Percentiles rank a stretch among this genome's conserved stretches.
Conservation (phyloP, 2,329 filamentous ascomycete species). For the Hyphodiscus sp. region DNA sequence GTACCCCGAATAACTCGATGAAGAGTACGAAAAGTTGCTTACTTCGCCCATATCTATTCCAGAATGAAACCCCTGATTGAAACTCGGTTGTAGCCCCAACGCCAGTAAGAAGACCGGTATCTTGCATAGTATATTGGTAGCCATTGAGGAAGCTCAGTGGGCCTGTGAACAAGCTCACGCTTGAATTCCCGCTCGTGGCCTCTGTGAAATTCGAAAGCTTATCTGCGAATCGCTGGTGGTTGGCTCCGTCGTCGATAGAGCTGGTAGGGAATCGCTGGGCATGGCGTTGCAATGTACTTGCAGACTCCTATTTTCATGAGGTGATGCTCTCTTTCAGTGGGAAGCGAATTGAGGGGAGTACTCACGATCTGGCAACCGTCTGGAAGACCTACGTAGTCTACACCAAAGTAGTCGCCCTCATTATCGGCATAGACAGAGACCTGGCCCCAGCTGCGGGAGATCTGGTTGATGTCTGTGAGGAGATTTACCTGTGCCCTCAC, state of each 20-base stretch:
- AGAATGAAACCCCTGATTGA: slow-evolving; percentile 42
- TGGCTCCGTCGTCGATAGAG: slow-evolving; percentile 38
- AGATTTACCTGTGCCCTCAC: slow-evolving; percentile 8
- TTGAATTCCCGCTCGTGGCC: slow-evolving; percentile 25
- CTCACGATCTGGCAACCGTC: slow-evolving; percentile 45
- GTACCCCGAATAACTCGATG: no score
- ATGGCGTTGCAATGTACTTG: slow-evolving; percentile 48
- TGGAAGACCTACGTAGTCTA: slow-evolving; percentile 41
- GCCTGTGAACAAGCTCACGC: slow-evolving; percentile 34
- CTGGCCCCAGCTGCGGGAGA: slow-evolving; percentile 38
- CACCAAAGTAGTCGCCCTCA: slow-evolving; percentile 38
- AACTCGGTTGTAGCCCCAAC: slow-evolving; percentile 45
- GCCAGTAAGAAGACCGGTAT: slow-evolving; percentile 38
- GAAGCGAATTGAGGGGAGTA: not conserved
- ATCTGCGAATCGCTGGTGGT: slow-evolving; percentile 40
- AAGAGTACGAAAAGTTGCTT: no score
- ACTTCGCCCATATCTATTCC: slow-evolving; percentile 46
- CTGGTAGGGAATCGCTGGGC: slow-evolving; percentile 44
- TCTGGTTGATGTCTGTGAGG: slow-evolving; percentile 28
- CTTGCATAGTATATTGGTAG: slow-evolving; percentile 41
- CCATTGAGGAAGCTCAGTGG: slow-evolving; percentile 46
- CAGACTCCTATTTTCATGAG: slow-evolving; percentile 23
- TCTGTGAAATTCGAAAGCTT: slow-evolving; percentile 42
- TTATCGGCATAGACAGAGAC: slow-evolving; percentile 42
- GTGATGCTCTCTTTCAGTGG: not conserved